Conservation (phyloP, 108 stramenopile species). For the Chaetoceros muelleri region DNA sequence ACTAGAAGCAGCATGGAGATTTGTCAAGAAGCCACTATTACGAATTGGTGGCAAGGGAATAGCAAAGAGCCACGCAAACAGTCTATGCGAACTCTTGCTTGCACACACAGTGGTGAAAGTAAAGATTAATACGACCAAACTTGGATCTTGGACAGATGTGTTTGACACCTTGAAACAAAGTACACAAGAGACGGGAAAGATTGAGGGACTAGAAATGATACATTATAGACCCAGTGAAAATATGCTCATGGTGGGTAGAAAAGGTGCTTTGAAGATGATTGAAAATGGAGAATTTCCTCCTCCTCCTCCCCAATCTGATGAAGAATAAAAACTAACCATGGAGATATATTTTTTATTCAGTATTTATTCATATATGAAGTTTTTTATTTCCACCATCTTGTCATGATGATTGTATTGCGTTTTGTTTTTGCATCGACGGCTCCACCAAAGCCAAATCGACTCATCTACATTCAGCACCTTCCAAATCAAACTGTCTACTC, state of each 20-base stretch:
- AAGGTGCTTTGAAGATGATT: constrained; percentile 37
- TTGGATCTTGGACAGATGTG: constrained; percentile 26
- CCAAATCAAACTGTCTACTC: too few relatives aligned
- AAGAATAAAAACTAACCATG: too few relatives aligned
- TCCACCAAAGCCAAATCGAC: too few relatives aligned
- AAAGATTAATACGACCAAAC: constrained; percentile 37
- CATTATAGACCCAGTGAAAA: constrained; percentile 28
- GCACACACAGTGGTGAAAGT: constrained; percentile 52
- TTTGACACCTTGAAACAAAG: constrained; percentile 19
- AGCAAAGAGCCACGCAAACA: constrained; percentile 40
- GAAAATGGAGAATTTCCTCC: constrained; percentile 44
- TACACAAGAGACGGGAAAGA: constrained; percentile 34
- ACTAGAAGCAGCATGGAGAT: constrained; percentile 37
- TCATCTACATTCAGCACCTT: too few relatives aligned
- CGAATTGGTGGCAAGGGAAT: constrained; percentile 43
- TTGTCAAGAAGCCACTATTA: constrained; percentile 44
- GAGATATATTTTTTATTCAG: too few relatives aligned
- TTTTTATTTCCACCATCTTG: too few relatives aligned
- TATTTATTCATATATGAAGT: too few relatives aligned
- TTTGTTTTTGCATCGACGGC: too few relatives aligned
- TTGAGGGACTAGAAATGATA: constrained; percentile 34
- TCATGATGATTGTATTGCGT: too few relatives aligned
- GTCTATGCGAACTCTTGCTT: constrained; percentile 40
- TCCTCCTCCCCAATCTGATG: too few relatives aligned
- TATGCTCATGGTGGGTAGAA: constrained; percentile 38